Evolutionary conservation across 2,329 filamentous ascomycete genomes (phyloP).

Genomic region (Hypoxylon sp.): DNA sequence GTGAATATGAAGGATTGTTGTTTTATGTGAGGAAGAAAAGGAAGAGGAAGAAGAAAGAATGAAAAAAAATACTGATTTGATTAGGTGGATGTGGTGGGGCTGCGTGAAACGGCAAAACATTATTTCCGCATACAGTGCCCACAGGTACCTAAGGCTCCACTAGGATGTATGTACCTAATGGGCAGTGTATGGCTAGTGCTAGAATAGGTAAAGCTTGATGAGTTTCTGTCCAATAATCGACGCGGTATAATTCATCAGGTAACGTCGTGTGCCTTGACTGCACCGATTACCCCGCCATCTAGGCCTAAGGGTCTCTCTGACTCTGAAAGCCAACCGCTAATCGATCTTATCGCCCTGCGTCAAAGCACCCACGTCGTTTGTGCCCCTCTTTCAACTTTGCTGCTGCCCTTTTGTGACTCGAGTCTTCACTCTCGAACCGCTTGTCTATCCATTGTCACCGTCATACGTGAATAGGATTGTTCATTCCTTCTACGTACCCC

Average conservation of each 20-base stretch:
- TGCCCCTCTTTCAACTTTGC: conserved; percentile 32
- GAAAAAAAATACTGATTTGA: conserved; percentile 29
- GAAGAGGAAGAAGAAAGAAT: conserved; percentile 33
- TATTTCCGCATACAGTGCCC: conserved; percentile 16
- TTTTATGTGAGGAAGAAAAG: conserved; percentile 57
- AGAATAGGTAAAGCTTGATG: conserved; percentile 5
- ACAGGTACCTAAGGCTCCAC: conserved; percentile 5
- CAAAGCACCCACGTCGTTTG: conserved; percentile 6
- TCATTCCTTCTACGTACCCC: background rate
- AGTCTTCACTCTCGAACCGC: conserved; percentile 2
- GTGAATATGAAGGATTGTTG: conserved; percentile 72
- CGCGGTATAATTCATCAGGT: conserved; percentile 13
- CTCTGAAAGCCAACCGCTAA: conserved; percentile 20
- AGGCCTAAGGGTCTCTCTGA: conserved; percentile 16
- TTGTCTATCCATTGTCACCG: background rate
- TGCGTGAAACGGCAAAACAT: conserved; percentile 28
- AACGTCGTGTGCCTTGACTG: conserved; percentile 23
- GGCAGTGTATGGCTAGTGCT: conserved; percentile 13
- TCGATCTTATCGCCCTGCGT: conserved; percentile 14
- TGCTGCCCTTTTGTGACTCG: conserved; percentile 13
- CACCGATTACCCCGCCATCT: conserved; percentile 42
- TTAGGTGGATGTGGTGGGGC: conserved; percentile 20
- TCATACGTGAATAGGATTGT: background rate
- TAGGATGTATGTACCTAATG: conserved; percentile 11
- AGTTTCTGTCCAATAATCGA: conserved; percentile 20